Base-by-base conservation (phyloP, 2,329 filamentous ascomycete species). In the Arthrobotrys musiformis region DNA sequence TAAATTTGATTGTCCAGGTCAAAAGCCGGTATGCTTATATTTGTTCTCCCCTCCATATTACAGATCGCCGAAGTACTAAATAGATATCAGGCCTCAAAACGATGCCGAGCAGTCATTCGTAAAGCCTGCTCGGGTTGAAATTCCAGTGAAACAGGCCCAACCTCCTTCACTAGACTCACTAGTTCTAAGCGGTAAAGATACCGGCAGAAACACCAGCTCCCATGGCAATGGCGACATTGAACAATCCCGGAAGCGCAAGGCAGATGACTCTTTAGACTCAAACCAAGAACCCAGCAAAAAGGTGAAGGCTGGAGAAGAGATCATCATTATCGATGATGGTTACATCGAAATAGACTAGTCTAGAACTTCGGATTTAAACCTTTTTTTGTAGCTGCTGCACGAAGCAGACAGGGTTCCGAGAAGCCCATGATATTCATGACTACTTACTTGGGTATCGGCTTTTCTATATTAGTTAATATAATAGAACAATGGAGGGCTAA, bases 1-100 rank as follows among this genome's bases (percentile, higher is more conserved):
- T 97, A 68, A 94, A 97, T 79, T 87, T 98, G 1, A 87, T 94
- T 62, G 85, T 97, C 13, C 88, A 89, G 79, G 86, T 93, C 64
- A 87, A 90, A 80, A 87, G 90, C 82, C 85, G 87, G 88, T 90
- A 86, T 66, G 87, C n/a, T 35, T 24, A 15, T 6, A 3, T 9
- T 17, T 17, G 8, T 11, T 35, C 17, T 33, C 2, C 30, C 1
- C 26, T 37, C 17, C 67, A 54, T 44, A 73, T 85, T 80, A 83
- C 80, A 30, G 78, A n/a, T 33, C 56, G 7, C 40, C 5, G 6
- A 42, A 1, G 9, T 17, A 44, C 40, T 62, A 69, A 68, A 22
- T 1, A 15, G 13, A 0, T 13, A 3, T 52, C n/a, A 76, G 72
- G 30, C 37, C 58, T 3, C 68, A 88, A 86, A 40, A 83, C 84